These are phyloP conservation scores for Pterocarpus macrocarpus DNA, from an alignment of 306 rosid genomes.

Conservation along the genomic window DNA sequence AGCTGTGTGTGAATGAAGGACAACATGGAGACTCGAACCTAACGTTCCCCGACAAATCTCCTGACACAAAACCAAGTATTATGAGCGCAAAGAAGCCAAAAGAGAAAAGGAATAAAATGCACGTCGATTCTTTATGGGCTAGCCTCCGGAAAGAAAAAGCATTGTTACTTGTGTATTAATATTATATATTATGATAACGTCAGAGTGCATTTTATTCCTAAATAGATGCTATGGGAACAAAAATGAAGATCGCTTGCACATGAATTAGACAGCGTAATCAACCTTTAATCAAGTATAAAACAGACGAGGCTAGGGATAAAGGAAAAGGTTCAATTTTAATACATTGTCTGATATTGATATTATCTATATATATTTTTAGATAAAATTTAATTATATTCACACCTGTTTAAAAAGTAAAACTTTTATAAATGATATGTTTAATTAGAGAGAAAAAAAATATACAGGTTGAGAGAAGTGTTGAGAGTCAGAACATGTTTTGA, in stretches of 20 bases:
- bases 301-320: background rate
- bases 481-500: too few relatives aligned
- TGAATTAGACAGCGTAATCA: background rate
- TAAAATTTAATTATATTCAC: too few relatives aligned
- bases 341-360: too few relatives aligned
- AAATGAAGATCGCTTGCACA: background rate
- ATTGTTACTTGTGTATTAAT: background rate
- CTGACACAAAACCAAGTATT: conserved; percentile 10
- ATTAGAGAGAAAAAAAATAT: too few relatives aligned
- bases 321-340: background rate
- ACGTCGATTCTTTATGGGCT: background rate
- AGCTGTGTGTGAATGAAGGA: background rate
- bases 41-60: conserved; percentile 27
- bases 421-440: too few relatives aligned
- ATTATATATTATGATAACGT: background rate
- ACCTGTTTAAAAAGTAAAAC: too few relatives aligned
- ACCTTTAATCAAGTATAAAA: background rate
- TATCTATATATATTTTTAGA: too few relatives aligned
- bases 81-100: conserved; percentile 28
- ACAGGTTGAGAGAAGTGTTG: too few relatives aligned
- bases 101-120: conserved; percentile 29
- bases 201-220: background rate
- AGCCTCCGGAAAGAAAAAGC: background rate
- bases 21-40: conserved; percentile 13
- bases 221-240: background rate